A percentile compares a stretch with the other conserved stretches of the same genome.
Evolutionary conservation across 208 protist species (phyloP).

Genomic region (Crithidia bombi): DNA sequence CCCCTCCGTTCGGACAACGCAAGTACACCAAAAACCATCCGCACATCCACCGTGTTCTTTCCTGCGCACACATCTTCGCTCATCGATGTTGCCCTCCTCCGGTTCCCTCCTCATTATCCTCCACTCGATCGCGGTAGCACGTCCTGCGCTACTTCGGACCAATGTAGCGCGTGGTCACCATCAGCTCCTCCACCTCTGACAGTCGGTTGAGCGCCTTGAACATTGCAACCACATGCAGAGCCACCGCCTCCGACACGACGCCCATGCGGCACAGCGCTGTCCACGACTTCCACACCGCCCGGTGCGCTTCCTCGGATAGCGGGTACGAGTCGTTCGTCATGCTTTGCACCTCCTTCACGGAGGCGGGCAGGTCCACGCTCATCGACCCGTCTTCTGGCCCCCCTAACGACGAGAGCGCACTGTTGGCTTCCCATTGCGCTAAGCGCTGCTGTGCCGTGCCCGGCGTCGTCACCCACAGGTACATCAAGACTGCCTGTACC

Average conservation of each 20-base stretch:
- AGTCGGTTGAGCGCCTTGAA: slow-evolving; percentile 37
- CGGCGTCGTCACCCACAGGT: slow-evolving; percentile 37
- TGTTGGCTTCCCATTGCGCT: slow-evolving; percentile 1
- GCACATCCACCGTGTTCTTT: too few relatives aligned
- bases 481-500: slow-evolving; percentile 56
- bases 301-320: slow-evolving; percentile 52
- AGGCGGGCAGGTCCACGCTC: slow-evolving; percentile 2
- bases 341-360: background rate
- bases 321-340: slow-evolving; percentile 5
- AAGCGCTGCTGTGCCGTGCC: background rate
- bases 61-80: too few relatives aligned
- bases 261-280: slow-evolving; percentile 36
- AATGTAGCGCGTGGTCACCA: slow-evolving; percentile 44
- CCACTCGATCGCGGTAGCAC: background rate
- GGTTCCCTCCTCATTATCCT: background rate
- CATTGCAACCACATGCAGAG: slow-evolving; percentile 35
- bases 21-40: too few relatives aligned
- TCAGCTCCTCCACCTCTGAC: slow-evolving; percentile 76
- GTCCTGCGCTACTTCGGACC: background rate
- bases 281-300: slow-evolving; percentile 58
- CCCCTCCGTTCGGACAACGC: too few relatives aligned
- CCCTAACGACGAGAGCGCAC: background rate
- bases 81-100: background rate
- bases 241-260: slow-evolving; percentile 37
- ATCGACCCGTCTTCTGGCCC: background rate